Evolutionary conservation across 371 early-diverging fungal genomes (phyloP), one percentile per base, ranked within the genome.

Genomic region (Syncephalastrum racemosum): DNA sequence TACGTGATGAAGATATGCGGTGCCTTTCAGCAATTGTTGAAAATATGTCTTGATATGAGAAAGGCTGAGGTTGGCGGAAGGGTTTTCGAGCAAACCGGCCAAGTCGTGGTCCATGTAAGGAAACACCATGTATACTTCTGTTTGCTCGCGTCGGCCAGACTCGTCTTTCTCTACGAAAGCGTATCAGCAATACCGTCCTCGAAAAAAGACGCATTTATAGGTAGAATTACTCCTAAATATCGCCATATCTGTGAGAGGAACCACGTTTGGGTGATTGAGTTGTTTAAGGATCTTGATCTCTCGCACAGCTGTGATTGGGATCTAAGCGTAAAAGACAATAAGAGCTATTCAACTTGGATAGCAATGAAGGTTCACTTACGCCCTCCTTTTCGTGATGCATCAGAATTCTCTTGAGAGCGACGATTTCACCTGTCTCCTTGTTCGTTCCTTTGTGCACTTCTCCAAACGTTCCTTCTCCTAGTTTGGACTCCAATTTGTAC

Each of bases 401-500:
- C 50, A 92, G 69, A 25, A 97, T 93, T 52, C 90, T 75, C 62
- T 97, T 97, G 43, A 98, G 77, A 1, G 97, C 97, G 4, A 95
- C 95, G 13, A 82, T 68, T 39, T 78, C 73, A 25, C 87, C 88
- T 0, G 89, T 88, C n/a, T 68, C 71, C 60, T 80, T 84, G 66
- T 93, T 83, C 16, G 72, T 73, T 24, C 94, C 98, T 62, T 91
- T 89, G 70, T 89, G 88, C 4, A 98, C 98, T 56, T 94, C 94
- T 46, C 98, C 98, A 81, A 96, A 97, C 4, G 97, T 97, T 23
- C 98, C 98, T 65, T 96, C 94, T 44, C 98, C 98, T 23, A 97
- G 77, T 72, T 91, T 94, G 13, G 83, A 80, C 15, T 75, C 64
- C 47, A 88, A 69, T 50, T 90, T 85, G 55, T 91, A 94, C 56